Conservation (phyloP, 2,329 filamentous ascomycete species). For the Ophiostoma populinum region DNA sequence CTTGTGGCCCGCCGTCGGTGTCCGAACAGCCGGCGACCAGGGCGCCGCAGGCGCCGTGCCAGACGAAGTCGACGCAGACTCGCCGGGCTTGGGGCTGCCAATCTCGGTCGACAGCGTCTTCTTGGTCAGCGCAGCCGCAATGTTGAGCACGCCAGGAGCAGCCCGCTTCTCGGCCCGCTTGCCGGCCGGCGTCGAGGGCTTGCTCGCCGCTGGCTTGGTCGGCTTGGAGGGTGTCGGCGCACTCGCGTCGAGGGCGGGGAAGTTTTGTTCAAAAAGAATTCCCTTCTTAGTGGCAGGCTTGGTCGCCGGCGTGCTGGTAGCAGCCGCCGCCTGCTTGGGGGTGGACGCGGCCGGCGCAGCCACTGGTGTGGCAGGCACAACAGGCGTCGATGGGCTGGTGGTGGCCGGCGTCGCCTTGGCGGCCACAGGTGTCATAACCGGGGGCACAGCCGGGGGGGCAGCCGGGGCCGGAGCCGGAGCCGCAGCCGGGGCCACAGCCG, state of each 20-base stretch:
- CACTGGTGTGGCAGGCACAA: not conserved
- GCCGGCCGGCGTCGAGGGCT: conserved; percentile 20
- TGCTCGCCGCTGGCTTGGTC: conserved; percentile 13
- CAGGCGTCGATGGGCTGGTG: not conserved
- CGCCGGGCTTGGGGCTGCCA: conserved; percentile 16
- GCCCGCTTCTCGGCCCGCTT: conserved; percentile 16
- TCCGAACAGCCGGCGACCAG: conserved; percentile 33
- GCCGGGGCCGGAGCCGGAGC: not conserved
- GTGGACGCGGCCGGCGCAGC: not conserved
- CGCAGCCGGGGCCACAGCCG: too few species aligned
- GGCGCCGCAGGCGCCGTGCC: conserved; percentile 25
- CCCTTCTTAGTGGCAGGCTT: conserved; percentile 17
- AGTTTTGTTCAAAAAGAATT: conserved; percentile 42
- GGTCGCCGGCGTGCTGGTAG: conserved; percentile 16
- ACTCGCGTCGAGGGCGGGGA: conserved; percentile 36
- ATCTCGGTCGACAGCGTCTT: conserved; percentile 15
- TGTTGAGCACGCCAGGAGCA: conserved; percentile 28
- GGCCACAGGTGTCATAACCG: not conserved
- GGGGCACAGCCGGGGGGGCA: not conserved
- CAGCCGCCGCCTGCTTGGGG: not conserved
- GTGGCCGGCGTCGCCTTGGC: not conserved
- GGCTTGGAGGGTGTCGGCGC: conserved; percentile 14
- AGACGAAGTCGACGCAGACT: conserved; percentile 24
- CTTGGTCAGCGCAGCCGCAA: conserved; percentile 25
- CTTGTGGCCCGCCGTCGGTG: conserved; percentile 42